Evolutionary conservation across 371 early-diverging fungal genomes (phyloP), one percentile per base, ranked within the genome.

Genomic region (Mortierella sp.): DNA sequence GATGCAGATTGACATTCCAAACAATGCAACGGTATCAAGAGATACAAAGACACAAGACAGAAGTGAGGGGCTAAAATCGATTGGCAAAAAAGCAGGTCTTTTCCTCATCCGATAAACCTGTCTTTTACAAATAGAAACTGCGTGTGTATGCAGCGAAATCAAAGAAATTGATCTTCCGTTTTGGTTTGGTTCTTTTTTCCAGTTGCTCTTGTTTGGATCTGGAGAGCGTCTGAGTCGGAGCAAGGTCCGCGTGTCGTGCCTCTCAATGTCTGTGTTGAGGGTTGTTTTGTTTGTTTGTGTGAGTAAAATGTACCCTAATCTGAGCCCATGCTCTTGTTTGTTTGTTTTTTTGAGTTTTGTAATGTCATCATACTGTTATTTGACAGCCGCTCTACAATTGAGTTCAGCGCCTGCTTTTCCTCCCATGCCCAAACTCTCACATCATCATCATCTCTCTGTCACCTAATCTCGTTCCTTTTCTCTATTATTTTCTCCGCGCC

Each of bases 251-350:
- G 24, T 55, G 28, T 55, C 24, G 24, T 55, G 55, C 28, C 55
- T 26, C 28, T 24, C 24, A 55, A 55, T 55, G 55, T 55, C 55
- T 55, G 55, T 55, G 55, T 55, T 55, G 55, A 55, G 28, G 55
- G 61, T 60, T 60, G 39, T 18, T 37, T 59, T 60, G 61, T 37
- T 60, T 60, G 40, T 60, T 37, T 60, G 61, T 57, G 22, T 37
- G 39, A n/a, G 24, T 10, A 28, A 52, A 52, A 52, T 22, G 24
- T 30, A 58, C 16, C 22, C 18, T 58, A 32, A 26, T 58, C 22
- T 30, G 59, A 32, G 28, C 32, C 59, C 35, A 58, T 30, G 52
- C 24, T 52, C 14, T 24, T 52, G 9, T 11, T 55, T 55, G 55
- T 55, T 55, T 55, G 55, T 28, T 28, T 55, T 49, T 18, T 24